Percentiles rank a stretch among this genome's conserved stretches.
Evolutionary conservation across 208 protist genomes (phyloP).

Genomic region (Entamoeba dispar): DNA sequence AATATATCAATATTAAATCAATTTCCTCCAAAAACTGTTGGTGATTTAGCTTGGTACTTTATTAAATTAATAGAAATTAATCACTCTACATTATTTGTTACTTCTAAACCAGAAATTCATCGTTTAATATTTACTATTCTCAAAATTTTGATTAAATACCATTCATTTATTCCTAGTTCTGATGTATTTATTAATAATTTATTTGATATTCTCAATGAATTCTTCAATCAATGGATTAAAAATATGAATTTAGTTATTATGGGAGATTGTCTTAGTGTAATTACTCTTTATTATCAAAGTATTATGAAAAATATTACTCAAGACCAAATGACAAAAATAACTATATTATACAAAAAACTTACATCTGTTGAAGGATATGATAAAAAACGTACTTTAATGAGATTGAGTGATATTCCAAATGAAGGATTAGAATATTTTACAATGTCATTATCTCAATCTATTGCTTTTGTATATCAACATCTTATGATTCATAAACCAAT

Average conservation of each 20-base stretch:
- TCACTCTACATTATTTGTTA: neutral
- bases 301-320: neutral
- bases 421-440: neutral
- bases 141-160: neutral
- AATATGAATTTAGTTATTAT: neutral
- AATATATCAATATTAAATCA: neutral
- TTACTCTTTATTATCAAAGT: neutral
- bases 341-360: neutral
- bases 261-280: neutral
- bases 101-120: neutral
- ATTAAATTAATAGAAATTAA: neutral
- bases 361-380: neutral
- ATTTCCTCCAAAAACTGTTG: neutral
- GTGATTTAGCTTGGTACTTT: neutral
- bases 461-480: neutral
- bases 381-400: neutral
- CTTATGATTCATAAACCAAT: neutral
- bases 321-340: neutral
- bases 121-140: neutral
- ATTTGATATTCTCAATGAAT: neutral
- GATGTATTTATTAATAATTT: neutral
- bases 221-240: neutral
- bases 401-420: neutral
- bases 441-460: neutral
- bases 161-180: neutral